Conservation (phyloP, 306 rosid genomes). For the Pterocarpus santalinus region DNA sequence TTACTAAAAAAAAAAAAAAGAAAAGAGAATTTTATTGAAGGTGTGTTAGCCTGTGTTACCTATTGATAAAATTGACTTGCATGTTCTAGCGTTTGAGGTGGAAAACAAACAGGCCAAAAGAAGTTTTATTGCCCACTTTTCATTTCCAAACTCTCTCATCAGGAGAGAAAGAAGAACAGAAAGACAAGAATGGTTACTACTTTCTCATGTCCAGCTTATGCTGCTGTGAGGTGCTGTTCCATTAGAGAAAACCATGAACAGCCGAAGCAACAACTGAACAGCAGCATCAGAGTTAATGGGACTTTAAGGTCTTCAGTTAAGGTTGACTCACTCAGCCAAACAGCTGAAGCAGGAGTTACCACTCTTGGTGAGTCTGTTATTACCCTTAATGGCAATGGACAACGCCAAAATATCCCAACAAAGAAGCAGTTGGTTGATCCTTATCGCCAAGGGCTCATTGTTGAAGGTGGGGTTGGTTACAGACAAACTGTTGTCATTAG, state of each 20-base stretch:
- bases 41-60: background rate
- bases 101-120: background rate
- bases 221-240: constrained; percentile 58
- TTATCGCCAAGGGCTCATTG: constrained; percentile 76
- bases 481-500: constrained; percentile 86
- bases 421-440: constrained; percentile 83
- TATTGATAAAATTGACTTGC: background rate
- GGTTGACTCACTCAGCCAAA: constrained; percentile 52
- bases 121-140: constrained; percentile 8
- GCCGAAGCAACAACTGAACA: constrained; percentile 50
- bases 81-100: background rate
- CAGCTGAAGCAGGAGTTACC: constrained; percentile 41
- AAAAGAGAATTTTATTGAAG: no score
- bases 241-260: constrained; percentile 57
- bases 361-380: constrained; percentile 40
- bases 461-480: constrained; percentile 85
- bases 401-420: constrained; percentile 82
- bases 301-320: constrained; percentile 43
- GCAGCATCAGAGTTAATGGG: constrained; percentile 64
- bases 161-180: background rate
- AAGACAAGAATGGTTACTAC: constrained; percentile 45
- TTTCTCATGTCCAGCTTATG: constrained; percentile 45
- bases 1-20: no score
- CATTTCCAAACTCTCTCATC: constrained; percentile 12
- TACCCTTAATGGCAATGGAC: constrained; percentile 53